Evolutionary conservation across 2,329 filamentous ascomycete genomes (phyloP).

Genomic region (Monilinia vaccinii-corymbosi): DNA sequence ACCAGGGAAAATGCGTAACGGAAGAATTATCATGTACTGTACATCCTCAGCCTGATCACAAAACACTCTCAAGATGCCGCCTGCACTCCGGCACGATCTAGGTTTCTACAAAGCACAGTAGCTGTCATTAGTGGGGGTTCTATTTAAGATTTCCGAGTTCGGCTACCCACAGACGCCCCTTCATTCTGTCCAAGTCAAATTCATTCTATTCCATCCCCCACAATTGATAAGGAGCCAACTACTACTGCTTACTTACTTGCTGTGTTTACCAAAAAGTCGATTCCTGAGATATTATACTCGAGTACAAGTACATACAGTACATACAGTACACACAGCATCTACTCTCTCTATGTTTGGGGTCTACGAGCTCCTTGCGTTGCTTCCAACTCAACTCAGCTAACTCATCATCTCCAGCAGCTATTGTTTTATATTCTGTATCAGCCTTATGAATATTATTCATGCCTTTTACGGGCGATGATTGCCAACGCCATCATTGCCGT

Average conservation of each 20-base stretch:
- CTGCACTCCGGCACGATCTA: constrained; percentile 3
- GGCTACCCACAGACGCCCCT: constrained; percentile 6
- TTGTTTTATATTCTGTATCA: constrained; percentile 9
- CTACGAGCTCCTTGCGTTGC: not conserved
- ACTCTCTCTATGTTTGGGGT: no score
- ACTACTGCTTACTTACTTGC: no score
- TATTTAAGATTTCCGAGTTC: constrained; percentile 1
- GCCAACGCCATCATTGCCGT: not conserved
- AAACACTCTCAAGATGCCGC: constrained; percentile 4
- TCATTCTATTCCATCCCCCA: not conserved
- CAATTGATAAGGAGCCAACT: not conserved
- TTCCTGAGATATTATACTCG: not conserved
- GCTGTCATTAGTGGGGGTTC: not conserved
- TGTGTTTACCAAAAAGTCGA: not conserved
- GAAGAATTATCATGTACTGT: not conserved
- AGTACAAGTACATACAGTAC: no score
- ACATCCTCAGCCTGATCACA: constrained; percentile 6
- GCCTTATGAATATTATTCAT: constrained; percentile 6
- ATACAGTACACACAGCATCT: no score
- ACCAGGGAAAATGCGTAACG: not conserved
- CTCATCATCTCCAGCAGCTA: constrained; percentile 2
- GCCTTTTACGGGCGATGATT: not conserved
- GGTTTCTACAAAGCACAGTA: no score
- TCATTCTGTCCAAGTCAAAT: constrained; percentile 2
- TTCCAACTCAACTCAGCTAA: not conserved